Conservation (phyloP, 495 filamentous ascomycete species). For the Talaromyces stipitatus region DNA sequence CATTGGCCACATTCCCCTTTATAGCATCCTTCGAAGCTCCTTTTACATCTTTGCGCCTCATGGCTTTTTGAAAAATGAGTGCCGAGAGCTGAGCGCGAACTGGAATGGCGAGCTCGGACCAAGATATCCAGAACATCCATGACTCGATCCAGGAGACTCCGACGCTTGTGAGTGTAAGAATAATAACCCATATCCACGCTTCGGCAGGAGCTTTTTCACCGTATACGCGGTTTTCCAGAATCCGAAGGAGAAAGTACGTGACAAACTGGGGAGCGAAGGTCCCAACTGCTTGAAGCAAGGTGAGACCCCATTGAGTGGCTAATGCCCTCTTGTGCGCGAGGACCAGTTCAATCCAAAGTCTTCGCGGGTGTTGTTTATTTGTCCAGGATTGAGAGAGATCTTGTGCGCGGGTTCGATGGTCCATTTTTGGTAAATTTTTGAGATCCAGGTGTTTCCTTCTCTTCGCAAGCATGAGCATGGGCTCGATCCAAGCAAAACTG, state of each 20-base stretch:
- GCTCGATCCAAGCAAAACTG: constrained; percentile 46
- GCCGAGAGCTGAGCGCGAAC: constrained; percentile 64
- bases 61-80: constrained; percentile 68
- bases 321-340: constrained; percentile 39
- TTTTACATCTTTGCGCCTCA: constrained; percentile 75
- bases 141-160: constrained; percentile 50
- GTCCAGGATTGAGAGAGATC: constrained; percentile 38
- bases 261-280: constrained; percentile 53
- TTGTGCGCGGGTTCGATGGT: constrained; percentile 39
- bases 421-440: constrained; percentile 42
- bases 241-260: constrained; percentile 44
- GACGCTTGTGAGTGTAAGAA: constrained; percentile 50
- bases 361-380: constrained; percentile 25
- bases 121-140: constrained; percentile 59
- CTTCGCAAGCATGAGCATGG: constrained; percentile 37
- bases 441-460: constrained; percentile 45
- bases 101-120: constrained; percentile 53
- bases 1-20: not conserved
- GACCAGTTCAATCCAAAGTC: constrained; percentile 45
- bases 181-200: constrained; percentile 61
- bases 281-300: constrained; percentile 35
- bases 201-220: not conserved
- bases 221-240: constrained; percentile 28
- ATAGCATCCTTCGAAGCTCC: constrained; percentile 1
- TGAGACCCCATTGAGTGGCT: constrained; percentile 41